Evolutionary conservation across 2,329 filamentous ascomycete genomes (phyloP).

Genomic region (Aspergillus sp.): DNA sequence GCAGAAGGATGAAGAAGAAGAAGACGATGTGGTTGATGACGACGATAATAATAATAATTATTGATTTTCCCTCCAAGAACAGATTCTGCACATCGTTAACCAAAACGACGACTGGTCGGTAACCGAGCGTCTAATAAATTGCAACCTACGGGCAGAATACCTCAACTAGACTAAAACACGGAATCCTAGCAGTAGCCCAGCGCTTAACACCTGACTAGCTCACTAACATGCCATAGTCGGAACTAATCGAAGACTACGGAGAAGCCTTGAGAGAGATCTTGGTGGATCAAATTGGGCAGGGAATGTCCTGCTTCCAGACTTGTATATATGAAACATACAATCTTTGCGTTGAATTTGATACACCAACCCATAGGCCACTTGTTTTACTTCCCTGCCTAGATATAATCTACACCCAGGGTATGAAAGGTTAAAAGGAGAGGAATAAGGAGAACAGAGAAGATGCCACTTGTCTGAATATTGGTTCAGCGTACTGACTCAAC

Average conservation of each 20-base stretch:
- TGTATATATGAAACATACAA: conserved; percentile 7
- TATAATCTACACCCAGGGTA: background rate
- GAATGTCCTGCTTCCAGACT: background rate
- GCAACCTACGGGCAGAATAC: background rate
- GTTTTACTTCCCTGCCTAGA: background rate
- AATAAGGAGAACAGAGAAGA: background rate
- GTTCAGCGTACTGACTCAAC: conserved; percentile 1
- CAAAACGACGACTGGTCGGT: conserved; percentile 2
- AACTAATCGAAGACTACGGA: conserved; percentile 1
- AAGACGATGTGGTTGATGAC: background rate
- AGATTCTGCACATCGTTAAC: background rate
- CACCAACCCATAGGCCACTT: background rate
- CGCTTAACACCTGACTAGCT: conserved; percentile 5
- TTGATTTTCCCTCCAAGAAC: background rate
- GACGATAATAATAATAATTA: background rate
- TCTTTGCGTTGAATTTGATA: conserved; percentile 1
- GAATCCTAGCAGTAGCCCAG: conserved; percentile 4
- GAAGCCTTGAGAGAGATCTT: conserved; percentile 6
- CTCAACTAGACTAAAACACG: conserved; percentile 2
- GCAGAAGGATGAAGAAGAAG: too few relatives aligned
- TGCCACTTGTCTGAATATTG: conserved; percentile 8
- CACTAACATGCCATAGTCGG: conserved; percentile 2
- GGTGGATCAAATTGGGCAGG: conserved; percentile 6
- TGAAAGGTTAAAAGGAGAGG: background rate
- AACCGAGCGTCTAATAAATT: conserved; percentile 3